phyloP scores from a whole-genome alignment of 1,284 basidiomycete genomes.

The Takashimella koratensis region DNA sequence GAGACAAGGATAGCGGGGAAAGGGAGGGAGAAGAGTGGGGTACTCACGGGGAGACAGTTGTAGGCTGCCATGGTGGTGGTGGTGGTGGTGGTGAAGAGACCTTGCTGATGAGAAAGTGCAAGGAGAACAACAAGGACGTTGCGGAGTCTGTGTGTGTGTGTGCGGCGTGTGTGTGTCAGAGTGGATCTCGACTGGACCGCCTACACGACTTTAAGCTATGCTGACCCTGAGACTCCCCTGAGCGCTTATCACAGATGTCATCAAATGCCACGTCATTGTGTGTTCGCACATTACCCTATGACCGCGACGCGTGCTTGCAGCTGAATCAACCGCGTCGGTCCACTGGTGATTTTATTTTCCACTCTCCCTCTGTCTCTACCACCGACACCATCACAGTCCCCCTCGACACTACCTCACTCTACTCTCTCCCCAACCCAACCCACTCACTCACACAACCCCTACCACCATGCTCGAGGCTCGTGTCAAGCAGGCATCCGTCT shows the following conservation, averaged over 20 bases:
- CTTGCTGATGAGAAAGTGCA: neutral
- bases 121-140: too few relatives aligned
- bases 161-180: too few relatives aligned
- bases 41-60: conserved; percentile 29
- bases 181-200: too few relatives aligned
- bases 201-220: too few relatives aligned
- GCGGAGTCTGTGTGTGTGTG: too few relatives aligned
- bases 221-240: too few relatives aligned
- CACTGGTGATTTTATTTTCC: neutral
- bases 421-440: neutral
- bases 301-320: neutral
- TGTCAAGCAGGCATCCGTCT: conserved; percentile 71
- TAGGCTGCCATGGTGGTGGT: conserved; percentile 11
- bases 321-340: neutral
- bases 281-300: neutral
- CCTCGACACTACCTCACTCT: neutral
- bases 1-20: too few relatives aligned
- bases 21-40: conserved; percentile 8
- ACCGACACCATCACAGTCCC: neutral
- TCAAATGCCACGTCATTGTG: neutral
- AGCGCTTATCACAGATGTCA: too few relatives aligned
- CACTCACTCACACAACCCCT: neutral
- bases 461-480: conserved; percentile 81
- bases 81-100: neutral
- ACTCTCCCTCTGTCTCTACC: conserved; percentile 1